Conservation (phyloP, 805 yeast species). For the Yarrowia yakushimensis region DNA sequence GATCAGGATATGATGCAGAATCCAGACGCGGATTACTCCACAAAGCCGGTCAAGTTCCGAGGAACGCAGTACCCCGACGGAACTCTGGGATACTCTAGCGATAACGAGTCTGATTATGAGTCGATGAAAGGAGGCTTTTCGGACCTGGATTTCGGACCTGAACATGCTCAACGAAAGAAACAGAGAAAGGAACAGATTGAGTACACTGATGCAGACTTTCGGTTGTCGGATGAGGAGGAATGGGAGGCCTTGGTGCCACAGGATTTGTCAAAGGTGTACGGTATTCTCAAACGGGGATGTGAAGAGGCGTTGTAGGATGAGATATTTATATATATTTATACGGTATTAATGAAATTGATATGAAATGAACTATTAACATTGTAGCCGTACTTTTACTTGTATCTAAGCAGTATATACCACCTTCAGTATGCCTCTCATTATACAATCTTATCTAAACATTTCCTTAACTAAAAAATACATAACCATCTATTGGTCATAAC, state of each 20-base stretch:
- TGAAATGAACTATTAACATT: too few species aligned
- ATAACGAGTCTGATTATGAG: neutral
- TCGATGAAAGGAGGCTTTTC: neutral
- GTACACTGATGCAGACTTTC: neutral
- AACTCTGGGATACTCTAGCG: neutral
- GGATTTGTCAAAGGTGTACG: neutral
- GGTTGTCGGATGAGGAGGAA: neutral
- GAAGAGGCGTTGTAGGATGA: neutral
- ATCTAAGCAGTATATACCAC: too few species aligned
- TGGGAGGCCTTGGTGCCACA: neutral
- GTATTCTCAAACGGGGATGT: neutral
- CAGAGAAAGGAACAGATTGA: neutral
- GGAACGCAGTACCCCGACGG: neutral
- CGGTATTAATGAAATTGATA: neutral
- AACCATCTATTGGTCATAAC: too few species aligned
- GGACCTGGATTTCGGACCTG: neutral
- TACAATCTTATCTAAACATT: neutral
- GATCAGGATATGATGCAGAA: neutral
- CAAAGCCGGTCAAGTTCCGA: neutral
- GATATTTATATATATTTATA: neutral
- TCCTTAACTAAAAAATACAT: neutral
- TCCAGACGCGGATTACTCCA: neutral
- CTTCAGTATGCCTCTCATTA: too few species aligned
- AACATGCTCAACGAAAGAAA: neutral
- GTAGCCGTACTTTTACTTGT: too few species aligned